These are phyloP conservation scores for Paraleonurus japonicus DNA, from an alignment of 257 asterid species.

Conservation along the genomic window DNA sequence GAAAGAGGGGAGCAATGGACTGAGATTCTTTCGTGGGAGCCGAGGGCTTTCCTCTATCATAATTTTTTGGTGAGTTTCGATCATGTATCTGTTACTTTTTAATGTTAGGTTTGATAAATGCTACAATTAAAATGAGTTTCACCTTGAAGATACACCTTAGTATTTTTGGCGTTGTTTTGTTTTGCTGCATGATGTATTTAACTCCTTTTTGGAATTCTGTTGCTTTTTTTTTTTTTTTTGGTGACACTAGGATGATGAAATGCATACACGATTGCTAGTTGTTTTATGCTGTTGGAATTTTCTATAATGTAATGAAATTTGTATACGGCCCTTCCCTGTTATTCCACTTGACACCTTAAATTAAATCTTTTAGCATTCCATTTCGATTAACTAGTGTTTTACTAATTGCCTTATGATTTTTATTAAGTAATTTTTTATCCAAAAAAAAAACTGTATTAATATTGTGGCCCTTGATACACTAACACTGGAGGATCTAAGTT, in stretches of 20 bases:
- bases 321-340: background rate
- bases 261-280: background rate
- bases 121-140: slow-evolving; percentile 15
- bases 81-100: background rate
- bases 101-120: background rate
- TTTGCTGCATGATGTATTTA: background rate
- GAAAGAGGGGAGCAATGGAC: slow-evolving; percentile 64
- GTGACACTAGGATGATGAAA: background rate
- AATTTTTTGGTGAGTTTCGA: slow-evolving; percentile 68
- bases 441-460: background rate
- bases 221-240: background rate
- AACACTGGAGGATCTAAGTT: background rate
- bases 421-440: background rate
- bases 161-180: background rate
- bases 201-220: background rate
- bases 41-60: slow-evolving; percentile 79
- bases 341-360: background rate
- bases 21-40: slow-evolving; percentile 84
- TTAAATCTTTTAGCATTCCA: background rate
- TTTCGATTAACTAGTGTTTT: background rate
- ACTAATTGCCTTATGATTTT: background rate
- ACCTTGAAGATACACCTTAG: background rate
- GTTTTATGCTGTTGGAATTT: background rate
- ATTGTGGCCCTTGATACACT: background rate
- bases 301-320: background rate